These are phyloP conservation scores for Cryphonectria japonica DNA, from an alignment of 2,329 filamentous ascomycete genomes.

Conservation along the genomic window DNA sequence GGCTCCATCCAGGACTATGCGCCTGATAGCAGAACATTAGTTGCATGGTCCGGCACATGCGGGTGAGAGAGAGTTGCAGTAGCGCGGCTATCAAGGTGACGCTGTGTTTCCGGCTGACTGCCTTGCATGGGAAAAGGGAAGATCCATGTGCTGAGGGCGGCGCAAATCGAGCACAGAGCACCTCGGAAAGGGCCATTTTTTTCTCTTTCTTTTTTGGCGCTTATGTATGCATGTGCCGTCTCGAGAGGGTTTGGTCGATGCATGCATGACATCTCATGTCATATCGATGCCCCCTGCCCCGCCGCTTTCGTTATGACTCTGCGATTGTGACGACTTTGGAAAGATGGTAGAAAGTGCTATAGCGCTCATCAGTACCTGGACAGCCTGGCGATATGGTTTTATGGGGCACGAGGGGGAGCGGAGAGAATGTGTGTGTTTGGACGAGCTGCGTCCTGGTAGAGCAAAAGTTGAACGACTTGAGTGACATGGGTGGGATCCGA, in stretches of 20 bases:
- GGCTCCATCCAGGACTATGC: not conserved
- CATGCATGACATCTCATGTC: not conserved
- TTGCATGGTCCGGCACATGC: constrained; percentile 3
- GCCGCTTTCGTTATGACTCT: not conserved
- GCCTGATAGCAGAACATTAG: not conserved
- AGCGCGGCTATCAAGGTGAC: constrained; percentile 4
- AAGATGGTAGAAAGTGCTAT: not conserved
- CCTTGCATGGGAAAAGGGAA: too few relatives aligned
- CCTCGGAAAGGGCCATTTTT: too few relatives aligned
- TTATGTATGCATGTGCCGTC: not conserved
- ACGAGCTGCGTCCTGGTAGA: not conserved
- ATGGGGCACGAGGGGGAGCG: too few relatives aligned
- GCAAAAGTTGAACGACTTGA: not conserved
- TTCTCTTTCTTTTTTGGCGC: too few relatives aligned
- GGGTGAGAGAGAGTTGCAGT: not conserved
- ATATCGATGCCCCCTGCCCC: not conserved
- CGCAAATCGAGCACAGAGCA: too few relatives aligned
- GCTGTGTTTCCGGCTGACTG: not conserved
- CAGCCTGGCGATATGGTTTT: not conserved
- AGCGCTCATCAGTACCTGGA: not conserved
- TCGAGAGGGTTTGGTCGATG: not conserved
- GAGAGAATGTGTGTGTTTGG: too few relatives aligned
- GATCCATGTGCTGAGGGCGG: too few relatives aligned
- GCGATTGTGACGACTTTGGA: not conserved
- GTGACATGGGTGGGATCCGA: not conserved